Base-by-base conservation (phyloP, 148 eudicot genomes). In the Rhododendron vialii region DNA sequence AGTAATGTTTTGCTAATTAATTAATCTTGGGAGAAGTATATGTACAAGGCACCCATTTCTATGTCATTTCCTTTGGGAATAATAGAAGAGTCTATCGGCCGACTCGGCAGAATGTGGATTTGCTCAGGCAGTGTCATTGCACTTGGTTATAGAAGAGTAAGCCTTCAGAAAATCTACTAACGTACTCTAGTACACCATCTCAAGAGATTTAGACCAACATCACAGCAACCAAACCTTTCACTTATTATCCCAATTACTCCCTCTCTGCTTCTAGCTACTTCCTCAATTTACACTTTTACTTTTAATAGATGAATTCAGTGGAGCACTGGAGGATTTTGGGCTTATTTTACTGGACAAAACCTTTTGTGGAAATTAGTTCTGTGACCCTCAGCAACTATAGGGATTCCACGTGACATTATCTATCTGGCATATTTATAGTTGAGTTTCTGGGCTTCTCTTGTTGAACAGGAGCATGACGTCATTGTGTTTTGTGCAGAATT, bases 401-500 rank as follows among this genome's bases (percentile, higher is more conserved):
- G 53, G 74, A 85, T 81, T 82, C 50, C 81, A 82, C 38, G 41
- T 48, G 38, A 61, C 6, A 71, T 71, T 67, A 18, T 86, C 26
- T 74, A 8, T 57, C 4, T 8, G 12, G 33, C 76, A 71, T 22
- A 53, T 84, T 67, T 84, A 8, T 50, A 18, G 55, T 80, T 82
- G 78, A 57, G 17, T 77, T 71, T 65, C 77, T 50, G 81, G 79
- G 80, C 88, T 78, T 79, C 85, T 83, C 71, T 83, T 88, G 33
- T 61, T 88, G 76, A 67, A 59, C 67, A 24, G 51, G 45, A 83
- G 53, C 63, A 74, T 90, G 88, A 87, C 76, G 43, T 33, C 55
- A 9, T 89, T 35, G 69, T 88, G 65, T 86, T 88, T 86, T 71
- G 26, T 93, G 89, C 95, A 95, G 99, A 91, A 82, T 97, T 57